A percentile compares a stretch with the other conserved stretches of the same genome.
Conservation (phyloP, 1,284 basidiomycete genomes). For the Malassezia obtusa region DNA sequence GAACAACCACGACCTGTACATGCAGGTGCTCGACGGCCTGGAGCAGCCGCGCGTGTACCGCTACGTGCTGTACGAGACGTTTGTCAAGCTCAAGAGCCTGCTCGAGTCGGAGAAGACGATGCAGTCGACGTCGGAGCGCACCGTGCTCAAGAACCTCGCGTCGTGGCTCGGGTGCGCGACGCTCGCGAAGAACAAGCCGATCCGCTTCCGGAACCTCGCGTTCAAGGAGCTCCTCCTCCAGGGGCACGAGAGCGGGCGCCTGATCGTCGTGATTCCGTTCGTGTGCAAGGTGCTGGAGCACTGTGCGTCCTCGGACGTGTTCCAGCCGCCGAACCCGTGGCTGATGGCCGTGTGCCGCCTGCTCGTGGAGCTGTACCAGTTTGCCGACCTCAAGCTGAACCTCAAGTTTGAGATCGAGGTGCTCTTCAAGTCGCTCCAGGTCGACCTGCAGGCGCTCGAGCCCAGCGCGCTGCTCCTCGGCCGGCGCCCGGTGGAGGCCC, state of each 20-base stretch:
- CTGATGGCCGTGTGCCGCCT: conserved; percentile 86
- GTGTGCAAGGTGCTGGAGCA: conserved; percentile 94
- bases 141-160: conserved; percentile 82
- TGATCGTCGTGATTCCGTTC: conserved; percentile 93
- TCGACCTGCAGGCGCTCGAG: conserved; percentile 78
- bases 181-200: conserved; percentile 78
- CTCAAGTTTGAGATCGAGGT: conserved; percentile 99
- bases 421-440: conserved; percentile 78
- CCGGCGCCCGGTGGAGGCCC: conserved; percentile 49
- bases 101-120: conserved; percentile 88
- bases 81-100: conserved; percentile 65
- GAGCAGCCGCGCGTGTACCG: conserved; percentile 25
- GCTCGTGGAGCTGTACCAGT: conserved; percentile 90
- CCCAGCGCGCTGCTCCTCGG: conserved; percentile 70
- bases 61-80: conserved; percentile 84
- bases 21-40: conserved; percentile 79
- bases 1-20: conserved; percentile 91
- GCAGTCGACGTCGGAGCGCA: conserved; percentile 69
- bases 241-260: conserved; percentile 81
- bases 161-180: conserved; percentile 92
- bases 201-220: conserved; percentile 83
- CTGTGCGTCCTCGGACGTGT: conserved; percentile 77
- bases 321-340: conserved; percentile 96
- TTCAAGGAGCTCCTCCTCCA: conserved; percentile 94
- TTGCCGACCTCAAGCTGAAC: conserved; percentile 89